Base-by-base conservation (phyloP, 352 stramenopile genomes). In the Aphanomyces invadans region DNA sequence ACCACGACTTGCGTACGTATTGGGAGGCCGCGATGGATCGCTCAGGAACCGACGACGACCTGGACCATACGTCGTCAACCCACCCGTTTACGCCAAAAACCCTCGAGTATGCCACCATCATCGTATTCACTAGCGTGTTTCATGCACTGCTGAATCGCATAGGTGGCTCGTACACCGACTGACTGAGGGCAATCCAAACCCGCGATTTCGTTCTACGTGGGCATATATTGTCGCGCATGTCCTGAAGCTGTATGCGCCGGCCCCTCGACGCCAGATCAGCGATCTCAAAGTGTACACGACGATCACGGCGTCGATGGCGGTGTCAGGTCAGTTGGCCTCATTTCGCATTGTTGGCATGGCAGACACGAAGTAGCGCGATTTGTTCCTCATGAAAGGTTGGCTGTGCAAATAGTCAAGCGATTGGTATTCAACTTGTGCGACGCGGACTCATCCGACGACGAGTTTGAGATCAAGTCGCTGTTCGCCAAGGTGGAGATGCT, bases 401-500 rank as follows among this genome's bases (percentile, higher is more conserved):
- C n/a, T n/a, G n/a, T n/a, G n/a, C n/a, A n/a, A n/a, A n/a, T 57
- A 67, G 60, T 44, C 17, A 67, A 26, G 15, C 26, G 29, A 19
- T 28, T 67, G 33, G 2, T 67, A 10, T 67, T 67, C 32, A 42
- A 67, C 28, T 32, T 67, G 7, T 39, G 38, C 9, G 60, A 67
- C 12, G 29, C 60, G 2, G 48, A 67, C 32, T 31, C 48, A 5
- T 4, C 25, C 4, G 60, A 67, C 5, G 60, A 67, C 3, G 42
- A 59, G 11, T 19, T 21, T 17, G 38, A 51, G 10, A 59, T 57
- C n/a, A 19, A 26, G 3, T 12, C 57, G 17, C 12, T 59, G 19
- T 31, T 67, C n/a, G 39, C 49, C 9, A 49, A 51, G 11, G 25
- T 67, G 42, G 42, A 67, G 28, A 56, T 67, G 60, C 32, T 67